Evolutionary conservation across 2,329 filamentous ascomycete genomes (phyloP).

Genomic region (Xylariomycetidae sp.): DNA sequence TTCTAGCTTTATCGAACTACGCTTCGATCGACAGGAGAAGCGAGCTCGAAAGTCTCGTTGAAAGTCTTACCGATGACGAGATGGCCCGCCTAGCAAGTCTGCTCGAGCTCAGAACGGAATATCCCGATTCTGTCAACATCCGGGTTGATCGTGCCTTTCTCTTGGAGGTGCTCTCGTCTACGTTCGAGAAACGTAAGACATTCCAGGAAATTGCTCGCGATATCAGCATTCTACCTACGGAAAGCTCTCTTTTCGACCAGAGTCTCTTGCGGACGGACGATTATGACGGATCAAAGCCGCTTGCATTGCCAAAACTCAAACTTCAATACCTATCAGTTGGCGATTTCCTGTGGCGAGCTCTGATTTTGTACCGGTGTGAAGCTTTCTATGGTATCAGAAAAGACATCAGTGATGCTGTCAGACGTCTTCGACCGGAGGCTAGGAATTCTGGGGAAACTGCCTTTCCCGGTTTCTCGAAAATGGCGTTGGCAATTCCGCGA

Average conservation of each 20-base stretch:
- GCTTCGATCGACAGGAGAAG: slow-evolving; percentile 74
- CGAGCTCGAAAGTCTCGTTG: slow-evolving; percentile 72
- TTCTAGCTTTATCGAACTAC: slow-evolving; percentile 88
- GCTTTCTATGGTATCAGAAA: slow-evolving; percentile 90
- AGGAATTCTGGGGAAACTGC: slow-evolving; percentile 58
- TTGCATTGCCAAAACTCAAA: slow-evolving; percentile 91
- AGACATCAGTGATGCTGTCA: slow-evolving; percentile 78
- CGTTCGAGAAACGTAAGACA: slow-evolving; percentile 69
- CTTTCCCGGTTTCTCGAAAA: slow-evolving; percentile 82
- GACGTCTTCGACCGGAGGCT: slow-evolving; percentile 66
- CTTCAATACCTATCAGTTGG: slow-evolving; percentile 91
- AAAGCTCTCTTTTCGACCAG: slow-evolving; percentile 71
- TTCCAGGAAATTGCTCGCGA: slow-evolving; percentile 74
- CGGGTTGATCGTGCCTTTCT: slow-evolving; percentile 57
- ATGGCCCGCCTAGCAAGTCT: slow-evolving; percentile 60
- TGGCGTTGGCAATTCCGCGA: slow-evolving; percentile 83
- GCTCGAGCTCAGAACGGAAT: slow-evolving; percentile 75
- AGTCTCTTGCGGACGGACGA: slow-evolving; percentile 73
- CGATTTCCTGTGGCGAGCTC: slow-evolving; percentile 94
- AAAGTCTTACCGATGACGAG: slow-evolving; percentile 67
- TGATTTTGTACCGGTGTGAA: slow-evolving; percentile 83
- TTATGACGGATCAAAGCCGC: slow-evolving; percentile 79
- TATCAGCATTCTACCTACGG: slow-evolving; percentile 76
- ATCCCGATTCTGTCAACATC: slow-evolving; percentile 65
- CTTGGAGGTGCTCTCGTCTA: slow-evolving; percentile 66